These are phyloP conservation scores for Lagenidium sp. DNA, from an alignment of 352 stramenopile species.

Conservation along the genomic window DNA sequence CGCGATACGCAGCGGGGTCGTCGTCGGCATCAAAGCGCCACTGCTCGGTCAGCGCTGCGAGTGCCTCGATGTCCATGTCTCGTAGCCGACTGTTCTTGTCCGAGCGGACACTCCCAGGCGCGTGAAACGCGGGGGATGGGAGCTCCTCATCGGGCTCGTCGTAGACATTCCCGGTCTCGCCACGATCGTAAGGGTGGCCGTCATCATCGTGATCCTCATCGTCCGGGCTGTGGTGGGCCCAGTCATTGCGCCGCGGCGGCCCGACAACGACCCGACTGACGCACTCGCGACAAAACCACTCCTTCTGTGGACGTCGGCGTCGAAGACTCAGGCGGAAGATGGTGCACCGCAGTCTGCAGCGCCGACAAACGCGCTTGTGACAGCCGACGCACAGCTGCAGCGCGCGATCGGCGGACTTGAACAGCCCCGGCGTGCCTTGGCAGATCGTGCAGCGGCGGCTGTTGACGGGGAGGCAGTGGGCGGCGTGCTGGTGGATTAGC, in stretches of 20 bases:
- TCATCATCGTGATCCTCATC: too few species aligned
- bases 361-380: constrained; percentile 35
- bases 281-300: constrained; percentile 47
- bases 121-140: not conserved
- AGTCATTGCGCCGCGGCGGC: constrained; percentile 16
- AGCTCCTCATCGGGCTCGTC: not conserved
- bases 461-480: constrained; percentile 20
- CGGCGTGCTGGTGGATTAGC: constrained; percentile 27
- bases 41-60: constrained; percentile 11
- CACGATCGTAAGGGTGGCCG: too few species aligned
- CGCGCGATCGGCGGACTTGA: constrained; percentile 13
- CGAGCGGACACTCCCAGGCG: constrained; percentile 10
- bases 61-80: constrained; percentile 9
- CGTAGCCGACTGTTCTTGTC: constrained; percentile 8
- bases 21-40: constrained; percentile 10
- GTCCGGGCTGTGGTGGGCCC: too few species aligned
- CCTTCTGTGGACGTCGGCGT: constrained; percentile 28
- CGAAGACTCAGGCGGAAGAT: constrained; percentile 40
- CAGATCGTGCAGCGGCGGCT: constrained; percentile 41
- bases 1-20: too few species aligned
- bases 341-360: constrained; percentile 33
- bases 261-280: constrained; percentile 31
- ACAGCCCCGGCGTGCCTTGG: constrained; percentile 22
- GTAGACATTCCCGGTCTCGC: constrained; percentile 4
- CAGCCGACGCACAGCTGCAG: constrained; percentile 47